These are phyloP conservation scores for Alloteropsis semialata DNA, from an alignment of 176 grass and related monocot species.

Conservation along the genomic window DNA sequence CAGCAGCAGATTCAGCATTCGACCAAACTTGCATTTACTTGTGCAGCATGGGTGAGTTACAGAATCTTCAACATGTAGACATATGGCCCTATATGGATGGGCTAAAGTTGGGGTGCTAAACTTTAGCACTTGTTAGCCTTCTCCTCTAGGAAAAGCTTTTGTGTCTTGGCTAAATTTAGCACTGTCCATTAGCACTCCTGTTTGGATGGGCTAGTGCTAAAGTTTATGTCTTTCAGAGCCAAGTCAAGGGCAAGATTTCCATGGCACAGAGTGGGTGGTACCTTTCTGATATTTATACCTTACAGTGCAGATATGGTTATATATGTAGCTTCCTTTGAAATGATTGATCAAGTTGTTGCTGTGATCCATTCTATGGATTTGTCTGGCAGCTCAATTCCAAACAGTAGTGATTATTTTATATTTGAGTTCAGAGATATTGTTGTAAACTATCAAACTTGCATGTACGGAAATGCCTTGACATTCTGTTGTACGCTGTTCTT, in stretches of 20 bases:
- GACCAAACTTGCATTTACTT: too few relatives aligned
- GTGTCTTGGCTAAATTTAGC: too few relatives aligned
- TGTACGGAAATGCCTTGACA: not conserved
- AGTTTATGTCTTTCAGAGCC: constrained; percentile 87
- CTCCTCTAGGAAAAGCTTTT: too few relatives aligned
- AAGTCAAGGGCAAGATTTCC: constrained; percentile 71
- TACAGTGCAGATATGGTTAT: not conserved
- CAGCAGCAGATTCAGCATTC: too few relatives aligned
- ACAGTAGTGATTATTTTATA: not conserved
- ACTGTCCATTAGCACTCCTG: too few relatives aligned
- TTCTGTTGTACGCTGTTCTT: constrained; percentile 8
- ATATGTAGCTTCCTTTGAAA: not conserved
- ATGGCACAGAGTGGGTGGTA: constrained; percentile 15
- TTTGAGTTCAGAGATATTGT: not conserved
- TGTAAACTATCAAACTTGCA: not conserved
- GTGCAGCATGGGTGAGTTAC: too few relatives aligned
- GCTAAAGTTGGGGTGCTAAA: too few relatives aligned
- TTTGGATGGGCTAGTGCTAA: too few relatives aligned
- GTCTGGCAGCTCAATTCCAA: not conserved
- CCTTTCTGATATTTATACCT: not conserved
- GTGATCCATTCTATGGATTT: constrained; percentile 13
- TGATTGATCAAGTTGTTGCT: not conserved
- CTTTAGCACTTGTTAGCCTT: too few relatives aligned
- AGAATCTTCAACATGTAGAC: too few relatives aligned
- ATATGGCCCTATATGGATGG: too few relatives aligned